These are phyloP conservation scores for Phytophthora sojae DNA, from an alignment of 352 stramenopile genomes.

Conservation along the genomic window DNA sequence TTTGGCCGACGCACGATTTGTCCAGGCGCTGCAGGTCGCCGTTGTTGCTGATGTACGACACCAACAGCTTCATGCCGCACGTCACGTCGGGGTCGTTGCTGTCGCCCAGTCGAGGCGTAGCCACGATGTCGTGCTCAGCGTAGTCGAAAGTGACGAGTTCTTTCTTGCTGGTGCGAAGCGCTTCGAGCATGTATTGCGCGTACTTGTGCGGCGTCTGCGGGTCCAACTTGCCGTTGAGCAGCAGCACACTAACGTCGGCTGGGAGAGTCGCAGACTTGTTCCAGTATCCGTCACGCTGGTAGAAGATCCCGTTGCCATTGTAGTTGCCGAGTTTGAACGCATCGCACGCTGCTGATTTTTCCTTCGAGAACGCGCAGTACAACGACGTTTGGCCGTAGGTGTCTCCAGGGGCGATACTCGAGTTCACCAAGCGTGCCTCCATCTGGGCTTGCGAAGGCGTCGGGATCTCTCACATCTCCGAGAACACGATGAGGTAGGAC, in stretches of 20 bases:
- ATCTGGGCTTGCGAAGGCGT: conserved; percentile 21
- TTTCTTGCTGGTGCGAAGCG: conserved; percentile 35
- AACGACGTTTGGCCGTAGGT: too few relatives aligned
- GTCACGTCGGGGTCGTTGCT: conserved; percentile 16
- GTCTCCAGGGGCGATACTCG: too few relatives aligned
- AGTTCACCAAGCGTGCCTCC: not conserved
- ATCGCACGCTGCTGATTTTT: too few relatives aligned
- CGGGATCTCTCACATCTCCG: conserved; percentile 53
- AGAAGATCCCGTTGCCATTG: conserved; percentile 24
- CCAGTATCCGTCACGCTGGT: conserved; percentile 56
- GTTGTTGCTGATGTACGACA: conserved; percentile 36
- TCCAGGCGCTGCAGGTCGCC: conserved; percentile 44
- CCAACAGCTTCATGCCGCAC: conserved; percentile 47
- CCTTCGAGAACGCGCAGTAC: too few relatives aligned
- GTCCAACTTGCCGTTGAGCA: conserved; percentile 46
- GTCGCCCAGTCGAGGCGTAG: conserved; percentile 26
- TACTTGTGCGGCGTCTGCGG: conserved; percentile 56
- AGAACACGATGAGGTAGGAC: conserved; percentile 53
- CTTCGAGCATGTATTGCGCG: conserved; percentile 35
- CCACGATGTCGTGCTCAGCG: conserved; percentile 35
- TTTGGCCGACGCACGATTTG: conserved; percentile 39
- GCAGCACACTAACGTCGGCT: conserved; percentile 37
- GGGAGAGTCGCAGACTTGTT: conserved; percentile 45
- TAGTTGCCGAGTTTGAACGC: conserved; percentile 7
- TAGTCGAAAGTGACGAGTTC: conserved; percentile 46